Evolutionary conservation across 306 rosid genomes (phyloP), one percentile per base, ranked within the genome.

Genomic region (Alnus glutinosa): DNA sequence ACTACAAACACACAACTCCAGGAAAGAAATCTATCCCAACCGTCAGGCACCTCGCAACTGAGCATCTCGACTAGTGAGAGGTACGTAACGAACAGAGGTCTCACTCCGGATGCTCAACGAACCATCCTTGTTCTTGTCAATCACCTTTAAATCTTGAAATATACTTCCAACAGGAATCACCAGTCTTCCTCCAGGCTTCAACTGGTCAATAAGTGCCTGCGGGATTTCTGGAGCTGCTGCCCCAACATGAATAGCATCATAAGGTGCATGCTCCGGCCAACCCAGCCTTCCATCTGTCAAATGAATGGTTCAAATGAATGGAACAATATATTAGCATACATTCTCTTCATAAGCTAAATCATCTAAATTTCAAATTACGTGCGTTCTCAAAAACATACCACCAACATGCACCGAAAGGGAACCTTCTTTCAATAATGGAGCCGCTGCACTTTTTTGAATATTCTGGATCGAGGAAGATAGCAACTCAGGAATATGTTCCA

Each of bases 101-200:
- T 93, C 93, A 9, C 74, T 88, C 42, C 84, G 87, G 70, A 91
- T 49, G 37, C 76, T 85, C 75, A 93, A 19, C 37, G 97, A 86
- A 70, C 97, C 99, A 76, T 96, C 97, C 14, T 75, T 39, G 62
- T 83, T 89, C 88, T 96, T 96, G 82, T 96, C 98, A 75, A 91
- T 96, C 14, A 96, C 96, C 89, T 89, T 77, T 36, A 93, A 87
- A 82, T 93, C 98, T 87, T 96, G 99, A 81, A 77, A 87, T 28
- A 85, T 47, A 81, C 81, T 88, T 59, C 99, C 99, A 39, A 96
- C 99, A 5, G 99, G 98, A 78, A 93, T 96, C 79, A 96, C 97
- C 94, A 96, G 86, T 85, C 98, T 86, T 49, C 99, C 99, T 55
- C 99, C 99, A 1, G 91, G 91, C 89, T 90, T 96, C 90, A 96